Percentiles rank a stretch among this genome's conserved stretches.
These are phyloP conservation scores for Kodamaea sp. DNA, from an alignment of 1,139 yeast species.

Conservation along the genomic window DNA sequence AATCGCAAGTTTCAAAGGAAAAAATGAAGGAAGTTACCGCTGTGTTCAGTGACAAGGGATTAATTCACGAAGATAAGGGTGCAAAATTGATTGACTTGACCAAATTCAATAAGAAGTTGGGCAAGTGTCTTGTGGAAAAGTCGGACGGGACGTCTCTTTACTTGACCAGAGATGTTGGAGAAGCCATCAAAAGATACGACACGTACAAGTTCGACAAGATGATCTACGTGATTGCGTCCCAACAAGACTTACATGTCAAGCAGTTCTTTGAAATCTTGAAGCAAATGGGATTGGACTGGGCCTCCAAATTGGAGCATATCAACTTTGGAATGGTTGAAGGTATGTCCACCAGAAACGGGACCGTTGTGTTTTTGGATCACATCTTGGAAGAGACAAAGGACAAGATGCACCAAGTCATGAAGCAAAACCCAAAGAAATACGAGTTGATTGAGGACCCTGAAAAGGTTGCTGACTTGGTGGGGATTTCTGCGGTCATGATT, in stretches of 20 bases:
- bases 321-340: slow-evolving; percentile 98
- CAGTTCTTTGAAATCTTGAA: slow-evolving; percentile 95
- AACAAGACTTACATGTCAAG: slow-evolving; percentile 91
- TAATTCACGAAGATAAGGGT: slow-evolving; percentile 86
- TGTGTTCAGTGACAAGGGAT: slow-evolving; percentile 60
- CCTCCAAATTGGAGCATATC: slow-evolving; percentile 71
- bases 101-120: slow-evolving; percentile 85
- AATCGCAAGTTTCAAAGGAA: slow-evolving; percentile 83
- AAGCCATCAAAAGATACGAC: slow-evolving; percentile 87
- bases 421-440: slow-evolving; percentile 85
- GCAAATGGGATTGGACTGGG: slow-evolving; percentile 91
- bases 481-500: slow-evolving; percentile 97
- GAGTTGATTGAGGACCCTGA: slow-evolving; percentile 95
- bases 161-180: slow-evolving; percentile 96
- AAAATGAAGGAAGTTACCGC: slow-evolving; percentile 66
- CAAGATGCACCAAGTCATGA: slow-evolving; percentile 97
- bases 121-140: slow-evolving; percentile 90
- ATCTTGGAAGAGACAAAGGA: slow-evolving; percentile 93
- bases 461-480: slow-evolving; percentile 90
- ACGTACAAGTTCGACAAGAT: slow-evolving; percentile 87
- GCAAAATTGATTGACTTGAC: slow-evolving; percentile 86
- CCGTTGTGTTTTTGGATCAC: slow-evolving; percentile 93
- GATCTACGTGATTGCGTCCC: slow-evolving; percentile 93
- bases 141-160: slow-evolving; percentile 95
- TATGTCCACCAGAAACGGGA: slow-evolving; percentile 98